These are phyloP conservation scores for Trifolium dubium DNA, from an alignment of 306 rosid species.

Conservation along the genomic window DNA sequence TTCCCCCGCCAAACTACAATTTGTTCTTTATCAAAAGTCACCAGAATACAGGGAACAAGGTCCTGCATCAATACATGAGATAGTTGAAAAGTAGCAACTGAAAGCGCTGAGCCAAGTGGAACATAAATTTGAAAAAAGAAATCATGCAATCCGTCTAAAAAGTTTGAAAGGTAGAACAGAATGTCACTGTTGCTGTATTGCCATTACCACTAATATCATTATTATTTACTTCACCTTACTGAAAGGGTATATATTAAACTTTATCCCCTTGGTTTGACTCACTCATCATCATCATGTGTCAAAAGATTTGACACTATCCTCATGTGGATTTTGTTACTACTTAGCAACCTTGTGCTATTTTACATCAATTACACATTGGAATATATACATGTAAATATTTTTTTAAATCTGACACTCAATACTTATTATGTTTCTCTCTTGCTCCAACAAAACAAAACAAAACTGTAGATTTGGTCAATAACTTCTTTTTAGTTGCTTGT, in stretches of 20 bases:
- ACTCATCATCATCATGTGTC: background rate
- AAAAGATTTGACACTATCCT: background rate
- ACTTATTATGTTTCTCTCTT: too few species aligned
- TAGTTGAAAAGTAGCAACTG: slow-evolving; percentile 32
- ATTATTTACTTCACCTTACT: background rate
- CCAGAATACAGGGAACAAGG: slow-evolving; percentile 84
- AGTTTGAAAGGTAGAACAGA: slow-evolving; percentile 28
- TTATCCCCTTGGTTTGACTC: slow-evolving; percentile 10
- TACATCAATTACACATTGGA: background rate
- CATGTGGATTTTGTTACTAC: background rate
- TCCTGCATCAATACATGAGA: slow-evolving; percentile 60
- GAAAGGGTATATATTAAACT: background rate
- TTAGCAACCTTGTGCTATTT: background rate
- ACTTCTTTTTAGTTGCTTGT: background rate
- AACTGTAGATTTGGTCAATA: too few species aligned
- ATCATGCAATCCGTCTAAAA: slow-evolving; percentile 7
- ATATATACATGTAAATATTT: slow-evolving; percentile 1
- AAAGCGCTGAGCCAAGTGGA: background rate
- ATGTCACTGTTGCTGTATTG: background rate
- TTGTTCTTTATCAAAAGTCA: slow-evolving; percentile 88
- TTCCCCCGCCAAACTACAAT: slow-evolving; percentile 87
- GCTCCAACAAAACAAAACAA: too few species aligned
- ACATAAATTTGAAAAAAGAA: slow-evolving; percentile 11
- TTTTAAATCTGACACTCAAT: background rate
- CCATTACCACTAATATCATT: background rate